Evolutionary conservation across 1,284 basidiomycete genomes (phyloP), one percentile per base, ranked within the genome.

Genomic region (Stygiomarasmius scandens): DNA sequence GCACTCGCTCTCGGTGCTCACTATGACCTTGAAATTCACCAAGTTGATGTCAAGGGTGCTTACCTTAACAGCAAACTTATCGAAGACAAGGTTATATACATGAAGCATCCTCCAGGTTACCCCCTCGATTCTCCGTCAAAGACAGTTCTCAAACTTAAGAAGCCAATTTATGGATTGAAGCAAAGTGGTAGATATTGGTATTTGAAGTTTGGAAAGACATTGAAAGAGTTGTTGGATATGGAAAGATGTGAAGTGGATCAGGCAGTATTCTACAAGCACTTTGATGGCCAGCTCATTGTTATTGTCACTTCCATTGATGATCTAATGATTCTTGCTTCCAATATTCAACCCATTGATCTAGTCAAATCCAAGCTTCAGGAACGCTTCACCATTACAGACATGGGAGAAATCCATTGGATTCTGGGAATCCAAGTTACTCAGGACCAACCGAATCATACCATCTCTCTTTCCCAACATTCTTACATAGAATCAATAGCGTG

Each of bases 1-100:
- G 55, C 71, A 1, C 53, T 74, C 0, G 68, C 73, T 0, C 55
- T 70, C 0, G 69, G 68, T 1, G 70, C 71, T 0, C 36, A 54
- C 0, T 52, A 65, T 5, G 62, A 69, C 22, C 66, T 66, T 50
- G 55, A 69, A 2, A 43, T 71, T 14, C 60, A 68, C 9, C 64
- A 63, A 38, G 58, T 75, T 4, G 74, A 66, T 53, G 63, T 81
- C 0, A 69, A 69, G 6, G 69, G 66, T 0, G 71, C 71, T 0
- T 79, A 72, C 58, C 67, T 78, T 1, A 73, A 77, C 38, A 23
- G 23, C 24, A 36, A 46, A 20, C 23, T 24, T 8, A 29, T 59
- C 1, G 56, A 66, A 9, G 46, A 63, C 3, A 61, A 68, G 43
- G 61, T 61, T 24, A 58, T 69, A 16, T 69, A 67, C 38, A 62